Percentiles rank a stretch among this genome's conserved stretches.
These are phyloP conservation scores for Diaporthe nobilis DNA, from an alignment of 2,329 filamentous ascomycete genomes.

Conservation along the genomic window DNA sequence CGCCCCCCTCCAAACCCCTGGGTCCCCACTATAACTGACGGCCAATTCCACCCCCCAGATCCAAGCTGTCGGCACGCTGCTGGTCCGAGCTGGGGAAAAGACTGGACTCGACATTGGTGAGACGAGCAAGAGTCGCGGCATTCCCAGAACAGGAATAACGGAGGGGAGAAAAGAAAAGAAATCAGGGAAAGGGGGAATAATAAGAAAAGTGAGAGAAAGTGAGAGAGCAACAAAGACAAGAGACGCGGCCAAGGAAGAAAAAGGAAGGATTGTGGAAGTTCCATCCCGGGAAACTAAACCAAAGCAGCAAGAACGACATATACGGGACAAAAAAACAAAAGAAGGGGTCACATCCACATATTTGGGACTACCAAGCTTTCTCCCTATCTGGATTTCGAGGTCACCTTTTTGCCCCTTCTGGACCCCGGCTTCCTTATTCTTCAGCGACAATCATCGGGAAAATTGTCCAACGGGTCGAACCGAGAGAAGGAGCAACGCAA, in stretches of 20 bases:
- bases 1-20: conserved; percentile 2
- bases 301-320: conserved; percentile 8
- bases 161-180: not conserved
- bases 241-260: not conserved
- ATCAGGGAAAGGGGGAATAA: not conserved
- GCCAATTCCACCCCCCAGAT: conserved; percentile 19
- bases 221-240: not conserved
- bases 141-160: conserved; percentile 4
- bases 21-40: conserved; percentile 23
- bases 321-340: conserved; percentile 8
- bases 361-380: not conserved
- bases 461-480: not conserved
- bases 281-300: not conserved
- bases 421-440: conserved; percentile 4
- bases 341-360: not conserved
- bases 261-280: conserved; percentile 2
- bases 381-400: not conserved
- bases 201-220: not conserved
- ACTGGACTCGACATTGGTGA: conserved; percentile 30
- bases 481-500: conserved; percentile 2
- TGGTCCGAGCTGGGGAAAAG: conserved; percentile 39
- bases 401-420: conserved; percentile 22
- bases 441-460: not conserved
- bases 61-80: conserved; percentile 40
- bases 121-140: conserved; percentile 31